Evolutionary conservation across 139 green algal species (phyloP).

Genomic region (Chlorella sp.): DNA sequence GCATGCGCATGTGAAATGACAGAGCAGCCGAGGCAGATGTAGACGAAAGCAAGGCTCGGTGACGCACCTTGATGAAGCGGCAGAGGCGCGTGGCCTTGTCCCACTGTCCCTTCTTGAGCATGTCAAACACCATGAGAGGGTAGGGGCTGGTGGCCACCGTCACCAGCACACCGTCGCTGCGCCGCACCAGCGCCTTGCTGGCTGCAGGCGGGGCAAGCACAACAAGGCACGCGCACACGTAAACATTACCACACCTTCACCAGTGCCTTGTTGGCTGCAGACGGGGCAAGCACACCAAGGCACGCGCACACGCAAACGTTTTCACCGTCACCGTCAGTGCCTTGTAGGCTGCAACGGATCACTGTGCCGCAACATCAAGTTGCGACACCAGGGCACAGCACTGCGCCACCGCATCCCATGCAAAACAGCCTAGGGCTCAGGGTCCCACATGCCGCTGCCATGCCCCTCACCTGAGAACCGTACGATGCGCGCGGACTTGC

Average conservation of each 20-base stretch:
- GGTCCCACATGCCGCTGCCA: too few relatives aligned
- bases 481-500: conserved; percentile 41
- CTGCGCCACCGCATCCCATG: too few relatives aligned
- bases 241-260: too few relatives aligned
- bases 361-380: too few relatives aligned
- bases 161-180: conserved; percentile 52
- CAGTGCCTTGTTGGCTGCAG: conserved; percentile 24
- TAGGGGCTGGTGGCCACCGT: conserved; percentile 27
- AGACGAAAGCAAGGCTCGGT: too few relatives aligned
- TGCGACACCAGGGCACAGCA: too few relatives aligned
- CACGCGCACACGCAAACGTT: too few relatives aligned
- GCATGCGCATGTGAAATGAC: background rate
- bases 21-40: background rate
- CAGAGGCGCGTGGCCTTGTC: conserved; percentile 66
- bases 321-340: too few relatives aligned
- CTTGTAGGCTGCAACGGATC: conserved; percentile 28
- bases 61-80: conserved; percentile 61
- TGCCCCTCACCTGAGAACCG: conserved; percentile 19
- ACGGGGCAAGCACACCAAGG: background rate
- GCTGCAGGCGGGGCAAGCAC: conserved; percentile 11
- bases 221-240: too few relatives aligned
- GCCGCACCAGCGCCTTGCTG: conserved; percentile 33
- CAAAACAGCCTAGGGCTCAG: too few relatives aligned
- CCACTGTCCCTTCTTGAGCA: conserved; percentile 49
- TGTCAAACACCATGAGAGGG: conserved; percentile 49